Conservation (phyloP, 768 basidiomycete species). For the Calvatia gigantea region DNA sequence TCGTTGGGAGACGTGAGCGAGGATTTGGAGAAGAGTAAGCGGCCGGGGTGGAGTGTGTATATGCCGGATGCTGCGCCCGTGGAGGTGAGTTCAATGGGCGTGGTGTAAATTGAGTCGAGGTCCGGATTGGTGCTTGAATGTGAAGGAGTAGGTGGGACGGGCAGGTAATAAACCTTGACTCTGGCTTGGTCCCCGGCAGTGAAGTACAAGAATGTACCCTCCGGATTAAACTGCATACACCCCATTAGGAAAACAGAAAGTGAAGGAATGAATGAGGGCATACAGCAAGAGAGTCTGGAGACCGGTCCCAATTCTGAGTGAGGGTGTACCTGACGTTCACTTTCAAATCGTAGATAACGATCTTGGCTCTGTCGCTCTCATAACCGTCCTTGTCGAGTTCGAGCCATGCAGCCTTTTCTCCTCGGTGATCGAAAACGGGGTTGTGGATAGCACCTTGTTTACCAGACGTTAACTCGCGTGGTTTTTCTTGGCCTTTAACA, state of each 20-base stretch:
- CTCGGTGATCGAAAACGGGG: constrained; percentile 66
- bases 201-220: constrained; percentile 66
- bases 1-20: constrained; percentile 81
- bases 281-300: constrained; percentile 59
- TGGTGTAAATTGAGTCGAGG: constrained; percentile 41
- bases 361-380: constrained; percentile 80
- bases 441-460: constrained; percentile 77
- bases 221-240: constrained; percentile 63
- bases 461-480: constrained; percentile 75
- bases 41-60: constrained; percentile 54
- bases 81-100: constrained; percentile 58
- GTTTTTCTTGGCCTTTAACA: constrained; percentile 44
- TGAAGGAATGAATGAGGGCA: constrained; percentile 20
- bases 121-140: constrained; percentile 50
- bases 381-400: constrained; percentile 87
- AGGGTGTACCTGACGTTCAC: constrained; percentile 67
- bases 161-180: constrained; percentile 69
- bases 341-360: constrained; percentile 74
- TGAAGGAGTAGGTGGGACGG: constrained; percentile 59
- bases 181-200: constrained; percentile 77
- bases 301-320: constrained; percentile 85
- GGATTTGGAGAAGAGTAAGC: constrained; percentile 68
- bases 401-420: constrained; percentile 80
- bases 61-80: constrained; percentile 57
- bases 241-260: constrained; percentile 2